Conservation (phyloP, 2,329 filamentous ascomycete genomes). For the Penicillium vulpinum region DNA sequence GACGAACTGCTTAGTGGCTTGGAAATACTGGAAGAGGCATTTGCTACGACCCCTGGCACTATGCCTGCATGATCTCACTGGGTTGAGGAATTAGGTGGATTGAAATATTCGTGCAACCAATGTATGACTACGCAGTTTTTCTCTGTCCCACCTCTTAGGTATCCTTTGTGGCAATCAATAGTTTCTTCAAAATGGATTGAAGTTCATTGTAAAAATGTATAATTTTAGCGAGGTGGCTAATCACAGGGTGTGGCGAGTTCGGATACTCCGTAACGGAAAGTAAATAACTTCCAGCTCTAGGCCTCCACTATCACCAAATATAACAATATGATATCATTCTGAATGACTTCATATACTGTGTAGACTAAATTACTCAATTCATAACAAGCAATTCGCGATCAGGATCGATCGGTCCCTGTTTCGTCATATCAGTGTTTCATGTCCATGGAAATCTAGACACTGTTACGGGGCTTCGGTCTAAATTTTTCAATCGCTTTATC, state of each 20-base stretch:
- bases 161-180: neutral
- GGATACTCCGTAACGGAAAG: neutral
- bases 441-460: neutral
- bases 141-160: too few relatives aligned
- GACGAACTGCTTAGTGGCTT: conserved; percentile 55
- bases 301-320: neutral
- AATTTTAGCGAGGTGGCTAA: neutral
- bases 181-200: neutral
- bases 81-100: too few relatives aligned
- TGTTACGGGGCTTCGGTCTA: neutral
- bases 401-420: neutral
- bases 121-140: neutral
- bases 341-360: neutral
- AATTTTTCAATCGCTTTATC: neutral
- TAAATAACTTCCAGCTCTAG: neutral
- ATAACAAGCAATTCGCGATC: neutral
- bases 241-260: neutral
- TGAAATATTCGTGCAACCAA: neutral
- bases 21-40: conserved; percentile 58
- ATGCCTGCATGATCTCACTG: neutral
- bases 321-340: neutral
- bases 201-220: neutral
- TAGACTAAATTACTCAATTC: neutral
- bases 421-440: neutral
- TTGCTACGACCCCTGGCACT: conserved; percentile 29